Conservation (phyloP, 2,329 filamentous ascomycete genomes). For the Microthyrium microscopicum region DNA sequence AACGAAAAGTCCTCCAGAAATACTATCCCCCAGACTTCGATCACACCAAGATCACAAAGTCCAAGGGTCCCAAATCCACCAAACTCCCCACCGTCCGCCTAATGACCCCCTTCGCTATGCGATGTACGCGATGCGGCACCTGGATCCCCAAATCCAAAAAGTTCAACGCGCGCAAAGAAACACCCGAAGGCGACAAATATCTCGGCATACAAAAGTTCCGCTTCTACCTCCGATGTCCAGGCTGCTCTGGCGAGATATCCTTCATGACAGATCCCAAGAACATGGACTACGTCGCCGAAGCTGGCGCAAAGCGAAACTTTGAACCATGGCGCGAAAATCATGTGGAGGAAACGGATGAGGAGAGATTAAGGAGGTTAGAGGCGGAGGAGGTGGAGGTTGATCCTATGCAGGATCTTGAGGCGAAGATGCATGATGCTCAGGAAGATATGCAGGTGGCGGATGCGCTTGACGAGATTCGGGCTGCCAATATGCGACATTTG, state of each 20-base stretch:
- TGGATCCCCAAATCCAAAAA: constrained; percentile 89
- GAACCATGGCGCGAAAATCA: constrained; percentile 71
- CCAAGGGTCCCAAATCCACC: constrained; percentile 49
- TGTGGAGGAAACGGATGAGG: constrained; percentile 60
- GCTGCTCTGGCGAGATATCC: constrained; percentile 73
- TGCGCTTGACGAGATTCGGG: constrained; percentile 85
- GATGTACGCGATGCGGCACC: constrained; percentile 53
- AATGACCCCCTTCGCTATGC: constrained; percentile 78
- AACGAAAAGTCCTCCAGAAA: constrained; percentile 62
- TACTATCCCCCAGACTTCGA: constrained; percentile 73
- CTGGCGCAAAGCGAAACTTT: constrained; percentile 79
- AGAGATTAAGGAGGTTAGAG: constrained; percentile 72
- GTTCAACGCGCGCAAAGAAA: constrained; percentile 92
- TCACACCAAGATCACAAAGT: constrained; percentile 59
- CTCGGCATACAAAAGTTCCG: constrained; percentile 72
- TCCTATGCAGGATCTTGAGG: constrained; percentile 88
- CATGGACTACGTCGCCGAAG: constrained; percentile 71
- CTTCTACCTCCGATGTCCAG: constrained; percentile 82
- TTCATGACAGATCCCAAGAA: constrained; percentile 93
- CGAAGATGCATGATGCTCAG: constrained; percentile 84
- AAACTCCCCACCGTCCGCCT: constrained; percentile 75
- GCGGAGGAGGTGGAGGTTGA: constrained; percentile 60
- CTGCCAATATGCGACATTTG: constrained; percentile 76
- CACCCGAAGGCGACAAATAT: constrained; percentile 79
- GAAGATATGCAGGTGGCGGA: constrained; percentile 94